These are phyloP conservation scores for Drechmeria coniospora DNA, from an alignment of 2,329 filamentous ascomycete genomes.

Conservation along the genomic window DNA sequence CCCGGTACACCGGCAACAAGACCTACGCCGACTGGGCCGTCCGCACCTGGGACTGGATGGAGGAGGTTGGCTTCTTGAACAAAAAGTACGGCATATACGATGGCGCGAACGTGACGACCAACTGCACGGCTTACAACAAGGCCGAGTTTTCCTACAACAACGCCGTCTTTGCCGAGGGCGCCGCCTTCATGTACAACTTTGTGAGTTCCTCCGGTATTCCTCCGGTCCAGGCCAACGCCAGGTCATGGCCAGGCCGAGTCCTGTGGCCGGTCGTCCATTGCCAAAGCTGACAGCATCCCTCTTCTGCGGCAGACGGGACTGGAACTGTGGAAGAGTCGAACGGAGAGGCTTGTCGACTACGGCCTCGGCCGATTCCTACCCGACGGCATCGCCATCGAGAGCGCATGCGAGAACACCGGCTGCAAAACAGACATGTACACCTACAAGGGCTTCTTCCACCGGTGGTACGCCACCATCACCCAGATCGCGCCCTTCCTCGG, in stretches of 20 bases:
- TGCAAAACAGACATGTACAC: constrained; percentile 44
- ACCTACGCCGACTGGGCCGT: constrained; percentile 41
- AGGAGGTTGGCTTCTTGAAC: constrained; percentile 33
- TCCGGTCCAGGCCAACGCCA: too few species aligned
- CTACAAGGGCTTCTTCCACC: constrained; percentile 40
- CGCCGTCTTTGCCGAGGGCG: constrained; percentile 35
- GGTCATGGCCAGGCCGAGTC: not conserved
- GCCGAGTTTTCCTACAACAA: constrained; percentile 41
- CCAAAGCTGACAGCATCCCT: too few species aligned
- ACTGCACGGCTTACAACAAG: constrained; percentile 35
- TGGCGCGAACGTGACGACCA: constrained; percentile 31
- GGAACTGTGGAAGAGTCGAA: constrained; percentile 35
- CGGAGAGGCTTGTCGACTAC: constrained; percentile 33
- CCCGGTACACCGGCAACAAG: constrained; percentile 40
- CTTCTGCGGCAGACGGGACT: constrained; percentile 11
- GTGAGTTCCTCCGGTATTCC: constrained; percentile 10
- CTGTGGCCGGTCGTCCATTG: not conserved
- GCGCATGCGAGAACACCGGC: constrained; percentile 31
- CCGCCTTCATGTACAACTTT: constrained; percentile 43
- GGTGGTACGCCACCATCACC: constrained; percentile 32
- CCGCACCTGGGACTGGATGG: constrained; percentile 42
- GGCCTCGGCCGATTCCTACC: constrained; percentile 32
- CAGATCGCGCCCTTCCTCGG: constrained; percentile 33
- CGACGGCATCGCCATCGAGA: constrained; percentile 43
- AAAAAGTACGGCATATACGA: constrained; percentile 43